Percentiles rank a stretch among this genome's conserved stretches.
Conservation (phyloP, 306 rosid species). For the Vigna trinervia region DNA sequence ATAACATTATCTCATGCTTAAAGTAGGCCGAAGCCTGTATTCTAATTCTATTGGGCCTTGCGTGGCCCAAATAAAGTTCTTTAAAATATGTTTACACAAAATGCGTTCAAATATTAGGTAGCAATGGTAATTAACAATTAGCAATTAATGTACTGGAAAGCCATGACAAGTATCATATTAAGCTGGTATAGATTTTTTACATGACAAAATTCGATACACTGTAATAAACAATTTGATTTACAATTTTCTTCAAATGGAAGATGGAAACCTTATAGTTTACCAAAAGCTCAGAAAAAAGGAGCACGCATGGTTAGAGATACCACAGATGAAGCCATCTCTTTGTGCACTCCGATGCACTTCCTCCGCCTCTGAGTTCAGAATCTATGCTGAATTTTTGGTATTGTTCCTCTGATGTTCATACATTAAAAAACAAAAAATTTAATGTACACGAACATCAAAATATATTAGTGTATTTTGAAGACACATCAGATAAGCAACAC, state of each 20-base stretch:
- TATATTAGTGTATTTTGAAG: no score
- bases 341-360: neutral
- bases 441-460: no score
- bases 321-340: neutral
- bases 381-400: no score
- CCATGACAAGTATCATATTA: neutral
- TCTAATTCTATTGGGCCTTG: neutral
- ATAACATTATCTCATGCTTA: no score
- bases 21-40: neutral
- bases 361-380: neutral
- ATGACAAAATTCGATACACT: neutral
- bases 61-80: neutral
- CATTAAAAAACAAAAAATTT: no score
- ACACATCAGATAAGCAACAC: no score
- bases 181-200: neutral
- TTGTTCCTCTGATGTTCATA: no score
- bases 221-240: constrained; percentile 6
- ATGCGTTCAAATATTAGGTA: neutral
- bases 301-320: neutral
- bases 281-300: neutral
- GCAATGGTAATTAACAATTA: neutral
- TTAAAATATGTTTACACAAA: neutral
- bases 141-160: no score
- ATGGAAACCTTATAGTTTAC: neutral
- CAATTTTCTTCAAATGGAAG: neutral